phyloP scores from a whole-genome alignment of 257 asterid species.

The Oldenlandia corymbosa region DNA sequence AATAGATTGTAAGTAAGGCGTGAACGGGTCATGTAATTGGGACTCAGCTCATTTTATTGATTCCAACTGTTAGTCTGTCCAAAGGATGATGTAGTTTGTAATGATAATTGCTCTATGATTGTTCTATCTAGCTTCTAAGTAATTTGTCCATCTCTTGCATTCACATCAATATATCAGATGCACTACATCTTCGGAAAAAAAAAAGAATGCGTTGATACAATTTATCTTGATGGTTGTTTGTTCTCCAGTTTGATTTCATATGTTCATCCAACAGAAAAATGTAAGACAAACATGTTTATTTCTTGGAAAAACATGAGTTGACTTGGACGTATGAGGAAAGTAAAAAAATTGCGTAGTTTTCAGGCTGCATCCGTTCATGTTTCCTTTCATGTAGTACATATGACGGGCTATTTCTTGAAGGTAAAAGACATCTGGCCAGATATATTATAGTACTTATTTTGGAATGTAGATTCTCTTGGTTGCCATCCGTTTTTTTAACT shows the following conservation, averaged over 20 bases:
- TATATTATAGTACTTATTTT: neutral
- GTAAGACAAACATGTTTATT: too few relatives aligned
- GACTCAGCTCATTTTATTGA: neutral
- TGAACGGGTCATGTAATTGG: neutral
- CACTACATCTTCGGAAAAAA: neutral
- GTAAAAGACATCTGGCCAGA: neutral
- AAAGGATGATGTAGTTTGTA: neutral
- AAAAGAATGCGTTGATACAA: neutral
- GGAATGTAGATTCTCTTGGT: neutral
- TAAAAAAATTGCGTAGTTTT: neutral
- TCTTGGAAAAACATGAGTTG: neutral
- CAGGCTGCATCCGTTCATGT: neutral
- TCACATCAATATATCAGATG: neutral
- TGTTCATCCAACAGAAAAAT: neutral
- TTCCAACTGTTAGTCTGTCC: neutral
- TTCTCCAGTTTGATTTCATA: neutral
- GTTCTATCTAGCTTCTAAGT: neutral
- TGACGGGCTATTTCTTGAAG: neutral
- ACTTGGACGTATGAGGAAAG: neutral
- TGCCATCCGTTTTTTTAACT: neutral
- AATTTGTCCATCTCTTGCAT: neutral
- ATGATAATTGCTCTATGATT: neutral
- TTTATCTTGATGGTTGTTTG: neutral
- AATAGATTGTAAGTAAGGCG: neutral
- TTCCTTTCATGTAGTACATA: neutral